Conservation (phyloP, 2,329 filamentous ascomycete genomes). For the Aspergillus spinulosporus region DNA sequence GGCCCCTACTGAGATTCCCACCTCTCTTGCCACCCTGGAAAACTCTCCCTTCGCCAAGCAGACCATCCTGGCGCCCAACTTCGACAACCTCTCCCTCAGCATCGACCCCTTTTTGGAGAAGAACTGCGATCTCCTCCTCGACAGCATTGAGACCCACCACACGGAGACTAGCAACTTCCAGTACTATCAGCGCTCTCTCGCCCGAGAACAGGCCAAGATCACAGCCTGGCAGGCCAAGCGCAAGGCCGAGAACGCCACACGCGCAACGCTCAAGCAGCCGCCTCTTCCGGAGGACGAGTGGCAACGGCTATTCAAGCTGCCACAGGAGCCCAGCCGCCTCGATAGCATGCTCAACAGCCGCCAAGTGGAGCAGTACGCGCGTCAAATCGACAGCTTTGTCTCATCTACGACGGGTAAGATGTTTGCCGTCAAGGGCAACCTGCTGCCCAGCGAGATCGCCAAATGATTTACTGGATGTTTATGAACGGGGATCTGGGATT, state of each 20-base stretch:
- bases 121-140: constrained; percentile 92
- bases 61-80: constrained; percentile 77
- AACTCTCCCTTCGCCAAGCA: constrained; percentile 60
- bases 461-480: constrained; percentile 33
- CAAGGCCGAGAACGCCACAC: constrained; percentile 88
- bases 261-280: constrained; percentile 81
- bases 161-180: constrained; percentile 99
- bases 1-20: constrained; percentile 71
- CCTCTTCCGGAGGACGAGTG: constrained; percentile 95
- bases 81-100: constrained; percentile 84
- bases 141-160: constrained; percentile 96
- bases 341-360: constrained; percentile 93
- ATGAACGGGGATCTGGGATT: constrained; percentile 34
- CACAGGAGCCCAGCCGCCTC: constrained; percentile 86
- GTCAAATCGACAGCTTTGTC: constrained; percentile 95
- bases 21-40: constrained; percentile 75
- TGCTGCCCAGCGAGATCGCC: constrained; percentile 57
- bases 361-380: constrained; percentile 96
- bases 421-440: constrained; percentile 83
- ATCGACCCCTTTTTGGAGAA: constrained; percentile 98
- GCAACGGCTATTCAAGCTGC: constrained; percentile 97
- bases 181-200: constrained; percentile 90
- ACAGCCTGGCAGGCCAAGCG: constrained; percentile 95
- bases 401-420: constrained; percentile 92
- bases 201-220: constrained; percentile 94